Conservation (phyloP, 106 monocot species). For the Apostasia shenzhenica region DNA sequence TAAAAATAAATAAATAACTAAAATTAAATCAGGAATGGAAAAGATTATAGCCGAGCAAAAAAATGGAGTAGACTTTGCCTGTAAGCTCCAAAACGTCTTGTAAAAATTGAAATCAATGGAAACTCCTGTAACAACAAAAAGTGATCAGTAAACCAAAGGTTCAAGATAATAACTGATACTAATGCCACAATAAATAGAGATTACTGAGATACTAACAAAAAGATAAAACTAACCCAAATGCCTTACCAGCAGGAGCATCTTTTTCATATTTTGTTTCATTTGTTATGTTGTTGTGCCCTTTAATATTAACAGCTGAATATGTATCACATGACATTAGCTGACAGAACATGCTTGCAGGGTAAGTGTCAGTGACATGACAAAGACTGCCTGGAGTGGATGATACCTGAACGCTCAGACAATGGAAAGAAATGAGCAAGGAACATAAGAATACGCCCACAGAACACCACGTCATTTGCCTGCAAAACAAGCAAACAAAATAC, state of each 20-base stretch:
- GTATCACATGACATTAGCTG: not conserved
- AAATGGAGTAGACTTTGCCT: slow-evolving; percentile 30
- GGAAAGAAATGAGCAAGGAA: slow-evolving; percentile 99
- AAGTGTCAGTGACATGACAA: not conserved
- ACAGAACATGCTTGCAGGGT: not conserved
- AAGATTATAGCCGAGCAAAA: not conserved
- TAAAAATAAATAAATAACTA: no score
- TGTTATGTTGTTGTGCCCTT: slow-evolving; percentile 93
- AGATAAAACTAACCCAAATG: not conserved
- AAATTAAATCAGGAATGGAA: not conserved
- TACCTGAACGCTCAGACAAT: slow-evolving; percentile 96
- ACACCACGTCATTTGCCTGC: slow-evolving; percentile 97
- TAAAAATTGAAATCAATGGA: slow-evolving; percentile 98
- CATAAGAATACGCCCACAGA: slow-evolving; percentile 98
- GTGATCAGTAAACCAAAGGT: no score
- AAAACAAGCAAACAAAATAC: slow-evolving; percentile 11
- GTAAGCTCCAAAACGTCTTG: slow-evolving; percentile 98
- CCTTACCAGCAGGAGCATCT: slow-evolving; percentile 78
- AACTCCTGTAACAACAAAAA: slow-evolving; percentile 44
- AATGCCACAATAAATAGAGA: not conserved
- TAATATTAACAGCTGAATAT: slow-evolving; percentile 89
- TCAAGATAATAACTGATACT: no score
- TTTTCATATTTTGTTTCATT: slow-evolving; percentile 98
- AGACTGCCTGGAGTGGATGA: not conserved
- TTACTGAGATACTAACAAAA: not conserved